Base-by-base conservation (phyloP, 2,329 filamentous ascomycete genomes). In the Xylariaceae sp. region DNA sequence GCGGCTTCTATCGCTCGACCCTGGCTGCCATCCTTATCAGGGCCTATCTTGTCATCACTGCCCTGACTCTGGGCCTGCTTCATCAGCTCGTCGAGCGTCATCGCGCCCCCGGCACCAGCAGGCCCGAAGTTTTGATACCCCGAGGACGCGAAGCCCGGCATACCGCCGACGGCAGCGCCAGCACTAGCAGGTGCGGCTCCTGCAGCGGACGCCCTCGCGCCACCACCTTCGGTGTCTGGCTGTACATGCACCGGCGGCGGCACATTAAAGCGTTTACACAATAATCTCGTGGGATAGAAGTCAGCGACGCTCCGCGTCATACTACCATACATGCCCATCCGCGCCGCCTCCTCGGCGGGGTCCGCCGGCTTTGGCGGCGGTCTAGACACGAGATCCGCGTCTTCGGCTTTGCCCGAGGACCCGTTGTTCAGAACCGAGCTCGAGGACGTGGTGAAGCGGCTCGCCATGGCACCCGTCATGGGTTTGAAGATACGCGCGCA, bases 251-350 rank as follows among this genome's bases (percentile, higher is more conserved):
- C 73, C 0, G 90, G 89, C 8, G 85, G 79, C 45, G 76, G 81
- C n/a, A 97, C 85, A 53, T 89, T 89, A 66, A 98, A 95, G 8
- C 93, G 77, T 62, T 97, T 98, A 67, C 91, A 97, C n/a, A 97
- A 66, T 31, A 98, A 66, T 41, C 89, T 74, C 1, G 85, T 83
- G 1, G 93, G 93, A 53, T 83, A 83, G 63, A 95, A 97, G 4
- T 82, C 77, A 7, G 78, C 63, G 0, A 74, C 71, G 17, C 74
- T 80, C 47, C 93, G 75, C 3, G 93, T 98, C 79, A 97, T 77
- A 12, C 81, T 76, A 1, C 93, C 93, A 64, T 90, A 96, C 89
- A 97, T 95, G 43, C 89, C 89, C 59, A 96, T 69, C 56, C 78
- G 87, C 7, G 93, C 93, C 1, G 93, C 93, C 53, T 88, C 83